Evolutionary conservation across 352 stramenopile genomes (phyloP), one percentile per base, ranked within the genome.

Genomic region (Pythium graminicola): DNA sequence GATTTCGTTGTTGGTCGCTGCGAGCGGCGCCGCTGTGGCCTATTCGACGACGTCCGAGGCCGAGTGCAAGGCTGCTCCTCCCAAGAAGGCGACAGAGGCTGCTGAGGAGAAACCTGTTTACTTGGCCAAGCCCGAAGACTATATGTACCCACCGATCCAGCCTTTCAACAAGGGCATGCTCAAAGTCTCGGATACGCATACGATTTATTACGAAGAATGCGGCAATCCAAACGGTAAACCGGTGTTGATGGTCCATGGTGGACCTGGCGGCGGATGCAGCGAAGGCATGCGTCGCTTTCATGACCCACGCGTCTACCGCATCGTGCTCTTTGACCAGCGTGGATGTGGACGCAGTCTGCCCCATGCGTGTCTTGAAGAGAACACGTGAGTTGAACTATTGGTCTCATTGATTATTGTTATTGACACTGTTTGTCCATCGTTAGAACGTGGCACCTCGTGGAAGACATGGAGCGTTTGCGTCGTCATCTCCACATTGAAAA

Each of bases 221-320:
- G 88, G 86, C 17, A 89, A 89, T 39, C 84, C 84, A 26, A 72
- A 85, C 26, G 83, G 83, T 44, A 94, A 92, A 59, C 86, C 89
- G 5, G 93, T 94, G 28, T 77, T 98, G n/a, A 89, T 97, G 64
- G 78, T 98, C 22, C 94, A 98, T 65, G 94, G 94, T 24, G 94
- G 94, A 2, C 94, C 94, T 0, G 94, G 94, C 10, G 85, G 82
- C 1, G 92, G 86, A 29, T 97, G 89, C 69, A 87, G 71, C 27
- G 73, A 85, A 0, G 76, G 65, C 56, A 96, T 97, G 81, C 79
- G 85, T 19, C 86, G 84, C 42, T 98, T 91, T 70, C 96, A 97
- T 70, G 85, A 97, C 70, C 91, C 89, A 17, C 54, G 74, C 20
- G 71, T 89, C 13, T 98, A 97, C 60, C 82, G 76, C 39, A 96